phyloP scores from a whole-genome alignment of 768 basidiomycete genomes.

The Mycena metata region DNA sequence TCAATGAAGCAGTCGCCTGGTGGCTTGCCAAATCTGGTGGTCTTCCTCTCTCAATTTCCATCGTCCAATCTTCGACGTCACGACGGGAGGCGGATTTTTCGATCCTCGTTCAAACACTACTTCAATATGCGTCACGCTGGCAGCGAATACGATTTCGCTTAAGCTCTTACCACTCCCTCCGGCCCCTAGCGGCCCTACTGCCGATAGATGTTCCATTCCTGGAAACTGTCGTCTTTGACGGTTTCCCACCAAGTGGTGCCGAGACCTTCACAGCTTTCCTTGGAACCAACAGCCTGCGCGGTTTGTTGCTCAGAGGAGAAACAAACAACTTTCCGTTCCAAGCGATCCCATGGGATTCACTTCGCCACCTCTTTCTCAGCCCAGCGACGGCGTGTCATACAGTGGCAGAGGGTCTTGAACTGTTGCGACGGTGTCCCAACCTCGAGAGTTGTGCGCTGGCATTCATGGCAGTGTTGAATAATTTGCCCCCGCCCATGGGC shows the following conservation, averaged over 20 bases:
- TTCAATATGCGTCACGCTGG: too few species aligned
- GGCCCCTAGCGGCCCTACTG: too few species aligned
- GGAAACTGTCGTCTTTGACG: too few species aligned
- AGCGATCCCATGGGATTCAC: neutral
- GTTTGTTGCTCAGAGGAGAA: neutral
- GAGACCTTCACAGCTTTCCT: neutral
- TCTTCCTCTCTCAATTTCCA: constrained; percentile 11
- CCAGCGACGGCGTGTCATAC: neutral
- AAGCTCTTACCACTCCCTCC: too few species aligned
- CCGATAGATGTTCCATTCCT: too few species aligned
- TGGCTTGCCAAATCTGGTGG: constrained; percentile 5
- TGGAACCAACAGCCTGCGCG: neutral
- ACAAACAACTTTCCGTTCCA: neutral
- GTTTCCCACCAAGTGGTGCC: too few species aligned
- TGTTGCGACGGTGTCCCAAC: neutral
- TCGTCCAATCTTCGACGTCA: neutral
- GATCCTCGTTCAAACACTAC: too few species aligned
- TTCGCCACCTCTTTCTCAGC: neutral
- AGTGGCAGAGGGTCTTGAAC: neutral
- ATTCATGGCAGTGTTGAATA: too few species aligned
- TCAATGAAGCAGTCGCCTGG: neutral
- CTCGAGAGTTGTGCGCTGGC: neutral
- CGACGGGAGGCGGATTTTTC: neutral
- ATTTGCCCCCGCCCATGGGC: too few species aligned
- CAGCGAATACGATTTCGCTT: too few species aligned